Evolutionary conservation across 352 stramenopile genomes (phyloP), one percentile per base, ranked within the genome.

Genomic region (Globisporangium mamillatum): DNA sequence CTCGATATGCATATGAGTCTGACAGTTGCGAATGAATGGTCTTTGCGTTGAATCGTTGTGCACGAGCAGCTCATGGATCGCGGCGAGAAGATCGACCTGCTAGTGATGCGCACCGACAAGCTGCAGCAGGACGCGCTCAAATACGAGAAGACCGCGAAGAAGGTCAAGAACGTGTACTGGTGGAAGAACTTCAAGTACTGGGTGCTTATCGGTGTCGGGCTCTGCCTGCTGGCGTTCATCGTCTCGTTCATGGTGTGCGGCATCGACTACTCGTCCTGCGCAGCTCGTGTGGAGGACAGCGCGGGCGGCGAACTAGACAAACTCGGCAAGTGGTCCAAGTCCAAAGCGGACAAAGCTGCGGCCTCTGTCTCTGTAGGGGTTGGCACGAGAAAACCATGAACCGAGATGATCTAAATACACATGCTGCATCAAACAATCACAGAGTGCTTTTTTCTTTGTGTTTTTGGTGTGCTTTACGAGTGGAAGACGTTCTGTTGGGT

Each of bases 21-120:
- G 16, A 50, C 41, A 7, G 16, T 3, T 50, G 41, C 41, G 16
- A 10, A 50, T 50, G 41, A 52, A n/a, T n/a, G 44, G 5, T 6
- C 16, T 14, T 54, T n/a, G 22, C 38, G 38, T 16, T 62, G 18
- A 16, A 44, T 38, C 16, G 24, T n/a, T 38, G 24, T 27, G 36
- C 14, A 75, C 9, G 36, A 98, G 69, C 90, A 97, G 78, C 89
- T 99, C 25, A 92, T 99, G 77, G 96, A 99, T 69, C 82, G 98
- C 54, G 98, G 97, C 36, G 97, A 99, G 75, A 99, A 99, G 76
- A 99, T 99, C 70, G 97, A 99, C 75, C 56, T 93, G 27, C 65
- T 94, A 7, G 86, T 95, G 25, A 84, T 82, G 65, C 82, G 86
- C 18, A 94, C 88, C 1, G 94, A 98, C 71, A 90, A 97, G 64